Evolutionary conservation across 2,329 filamentous ascomycete species (phyloP).

Genomic region (Lithohypha guttulata): DNA sequence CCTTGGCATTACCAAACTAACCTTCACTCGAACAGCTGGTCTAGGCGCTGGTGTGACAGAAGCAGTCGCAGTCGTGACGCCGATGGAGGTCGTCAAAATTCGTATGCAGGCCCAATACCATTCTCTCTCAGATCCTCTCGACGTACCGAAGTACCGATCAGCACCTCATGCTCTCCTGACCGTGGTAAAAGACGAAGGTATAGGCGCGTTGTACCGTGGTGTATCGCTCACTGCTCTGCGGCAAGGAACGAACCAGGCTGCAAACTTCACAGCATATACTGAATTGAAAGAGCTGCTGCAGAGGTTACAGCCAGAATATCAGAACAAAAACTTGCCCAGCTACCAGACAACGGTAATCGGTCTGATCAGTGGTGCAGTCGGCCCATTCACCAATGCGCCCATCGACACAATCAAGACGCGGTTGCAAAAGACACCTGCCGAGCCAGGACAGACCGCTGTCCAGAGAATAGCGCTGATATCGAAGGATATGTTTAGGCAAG

Average conservation of each 20-base stretch:
- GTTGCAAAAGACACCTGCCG: constrained; percentile 77
- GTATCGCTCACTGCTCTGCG: constrained; percentile 86
- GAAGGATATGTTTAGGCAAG: constrained; percentile 80
- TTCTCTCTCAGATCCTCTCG: constrained; percentile 91
- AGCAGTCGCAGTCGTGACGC: constrained; percentile 89
- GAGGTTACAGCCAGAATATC: constrained; percentile 58
- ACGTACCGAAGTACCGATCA: constrained; percentile 94
- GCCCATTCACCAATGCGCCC: constrained; percentile 88
- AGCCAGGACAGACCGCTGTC: constrained; percentile 69
- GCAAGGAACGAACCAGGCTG: constrained; percentile 94
- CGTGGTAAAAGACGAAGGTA: constrained; percentile 81
- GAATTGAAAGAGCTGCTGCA: constrained; percentile 78
- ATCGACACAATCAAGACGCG: constrained; percentile 99
- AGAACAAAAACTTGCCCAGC: constrained; percentile 56
- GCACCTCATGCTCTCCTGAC: constrained; percentile 76
- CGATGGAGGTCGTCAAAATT: constrained; percentile 99
- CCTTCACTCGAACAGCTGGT: constrained; percentile 50
- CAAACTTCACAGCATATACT: constrained; percentile 96
- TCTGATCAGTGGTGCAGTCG: constrained; percentile 85
- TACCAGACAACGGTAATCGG: constrained; percentile 90
- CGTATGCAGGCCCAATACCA: constrained; percentile 96
- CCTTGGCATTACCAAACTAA: constrained; percentile 8
- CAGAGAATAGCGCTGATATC: constrained; percentile 69
- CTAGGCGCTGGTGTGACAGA: constrained; percentile 90
- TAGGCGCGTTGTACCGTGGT: constrained; percentile 79